phyloP scores from a whole-genome alignment of 2,329 filamentous ascomycete species.

The Calonectria pseudoreteaudii region DNA sequence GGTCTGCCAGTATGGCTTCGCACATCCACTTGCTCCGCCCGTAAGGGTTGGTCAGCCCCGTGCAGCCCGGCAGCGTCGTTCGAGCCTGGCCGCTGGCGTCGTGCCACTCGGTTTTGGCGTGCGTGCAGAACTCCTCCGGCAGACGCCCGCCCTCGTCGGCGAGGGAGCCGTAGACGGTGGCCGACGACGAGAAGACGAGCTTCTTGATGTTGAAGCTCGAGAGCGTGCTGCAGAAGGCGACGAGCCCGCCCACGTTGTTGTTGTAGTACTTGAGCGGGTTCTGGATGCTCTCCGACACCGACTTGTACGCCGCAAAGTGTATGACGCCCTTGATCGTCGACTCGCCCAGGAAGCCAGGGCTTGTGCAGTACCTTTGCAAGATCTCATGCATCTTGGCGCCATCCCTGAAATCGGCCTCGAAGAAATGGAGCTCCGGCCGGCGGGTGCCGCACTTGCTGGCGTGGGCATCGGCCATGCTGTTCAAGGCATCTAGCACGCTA shows the following conservation, averaged over 20 bases:
- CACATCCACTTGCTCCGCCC: conserved; percentile 76
- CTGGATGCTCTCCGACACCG: conserved; percentile 72
- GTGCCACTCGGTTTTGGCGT: conserved; percentile 53
- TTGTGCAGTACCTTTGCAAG: conserved; percentile 47
- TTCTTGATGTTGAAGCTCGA: conserved; percentile 71
- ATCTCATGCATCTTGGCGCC: conserved; percentile 47
- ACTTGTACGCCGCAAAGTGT: conserved; percentile 77
- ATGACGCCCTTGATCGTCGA: conserved; percentile 62
- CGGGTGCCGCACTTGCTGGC: conserved; percentile 33
- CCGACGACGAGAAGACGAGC: conserved; percentile 75
- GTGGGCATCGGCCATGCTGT: conserved; percentile 27
- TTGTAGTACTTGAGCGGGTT: conserved; percentile 71
- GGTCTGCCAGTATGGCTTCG: conserved; percentile 72
- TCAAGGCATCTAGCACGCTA: conserved; percentile 45
- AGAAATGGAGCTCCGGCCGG: conserved; percentile 47
- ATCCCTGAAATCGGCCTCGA: conserved; percentile 51
- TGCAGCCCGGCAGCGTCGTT: conserved; percentile 54
- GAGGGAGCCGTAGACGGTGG: conserved; percentile 72
- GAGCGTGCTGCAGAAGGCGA: conserved; percentile 69
- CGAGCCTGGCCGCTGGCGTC: conserved; percentile 27
- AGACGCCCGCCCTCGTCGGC: conserved; percentile 63
- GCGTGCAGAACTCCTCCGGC: conserved; percentile 67
- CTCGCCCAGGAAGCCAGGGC: neutral
- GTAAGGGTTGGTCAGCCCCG: conserved; percentile 73
- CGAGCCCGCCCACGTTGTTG: conserved; percentile 74